A percentile compares a stretch with the other conserved stretches of the same genome.
These are phyloP conservation scores for Adansonia gregorii DNA, from an alignment of 441 rosid genomes.

Conservation along the genomic window DNA sequence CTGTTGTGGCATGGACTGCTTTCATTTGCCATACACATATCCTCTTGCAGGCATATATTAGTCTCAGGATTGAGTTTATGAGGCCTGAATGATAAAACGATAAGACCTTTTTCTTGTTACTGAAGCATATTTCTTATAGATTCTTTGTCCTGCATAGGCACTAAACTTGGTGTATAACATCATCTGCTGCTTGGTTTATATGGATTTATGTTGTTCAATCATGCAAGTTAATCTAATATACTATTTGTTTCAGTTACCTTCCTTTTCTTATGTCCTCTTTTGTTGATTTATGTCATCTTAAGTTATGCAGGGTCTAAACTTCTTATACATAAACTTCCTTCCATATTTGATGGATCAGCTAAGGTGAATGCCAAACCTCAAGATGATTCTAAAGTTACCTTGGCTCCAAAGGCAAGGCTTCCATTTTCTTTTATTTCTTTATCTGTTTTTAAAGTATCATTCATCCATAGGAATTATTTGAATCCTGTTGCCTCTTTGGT, in stretches of 20 bases:
- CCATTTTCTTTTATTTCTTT: not conserved
- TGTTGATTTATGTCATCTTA: not conserved
- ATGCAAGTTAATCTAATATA: not conserved
- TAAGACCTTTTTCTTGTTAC: not conserved
- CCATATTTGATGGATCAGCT: conserved; percentile 79
- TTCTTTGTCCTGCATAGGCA: not conserved
- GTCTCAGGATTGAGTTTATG: not conserved
- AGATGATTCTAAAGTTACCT: conserved; percentile 82
- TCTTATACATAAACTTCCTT: conserved; percentile 72
- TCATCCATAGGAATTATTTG: not conserved
- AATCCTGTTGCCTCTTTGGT: not conserved
- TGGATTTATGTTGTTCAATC: conserved; percentile 4
- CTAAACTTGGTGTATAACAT: not conserved
- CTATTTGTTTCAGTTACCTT: not conserved
- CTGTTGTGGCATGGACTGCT: not conserved
- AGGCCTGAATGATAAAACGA: not conserved
- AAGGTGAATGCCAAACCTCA: conserved; percentile 70
- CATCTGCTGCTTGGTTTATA: conserved; percentile 16
- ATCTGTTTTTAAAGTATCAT: not conserved
- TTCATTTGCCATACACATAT: not conserved
- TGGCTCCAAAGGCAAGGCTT: conserved; percentile 79
- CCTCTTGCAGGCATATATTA: not conserved
- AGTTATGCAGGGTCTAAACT: conserved; percentile 76
- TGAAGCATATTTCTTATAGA: not conserved
- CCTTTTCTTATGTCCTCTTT: not conserved